Conservation (phyloP, 352 stramenopile species). For the Globisporangium perplexum region DNA sequence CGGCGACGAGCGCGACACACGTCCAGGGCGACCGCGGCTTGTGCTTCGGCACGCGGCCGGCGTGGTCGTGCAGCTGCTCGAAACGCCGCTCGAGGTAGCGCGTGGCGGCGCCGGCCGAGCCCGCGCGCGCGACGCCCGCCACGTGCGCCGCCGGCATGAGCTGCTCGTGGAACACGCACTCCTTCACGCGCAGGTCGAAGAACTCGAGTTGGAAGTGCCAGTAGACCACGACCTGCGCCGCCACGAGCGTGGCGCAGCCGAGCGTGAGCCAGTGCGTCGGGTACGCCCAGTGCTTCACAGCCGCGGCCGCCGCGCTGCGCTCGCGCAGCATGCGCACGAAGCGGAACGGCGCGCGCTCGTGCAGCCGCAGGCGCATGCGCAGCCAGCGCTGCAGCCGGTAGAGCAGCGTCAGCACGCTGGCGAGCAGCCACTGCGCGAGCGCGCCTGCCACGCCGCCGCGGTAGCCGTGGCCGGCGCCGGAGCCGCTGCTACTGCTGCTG, state of each 20-base stretch:
- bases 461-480: constrained; percentile 1
- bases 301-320: constrained; percentile 9
- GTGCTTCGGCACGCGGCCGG: constrained; percentile 21
- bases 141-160: constrained; percentile 27
- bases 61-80: constrained; percentile 40
- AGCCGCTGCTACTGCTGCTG: too few relatives aligned
- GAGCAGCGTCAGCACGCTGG: constrained; percentile 9
- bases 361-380: constrained; percentile 26
- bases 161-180: constrained; percentile 60
- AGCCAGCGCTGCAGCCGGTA: constrained; percentile 18
- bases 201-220: constrained; percentile 40
- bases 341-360: constrained; percentile 12
- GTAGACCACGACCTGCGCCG: constrained; percentile 40
- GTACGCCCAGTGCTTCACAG: constrained; percentile 61
- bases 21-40: constrained; percentile 44
- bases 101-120: constrained; percentile 23
- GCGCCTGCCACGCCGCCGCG: constrained; percentile 4
- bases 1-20: constrained; percentile 53
- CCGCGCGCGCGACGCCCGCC: constrained; percentile 4
- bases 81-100: constrained; percentile 57
- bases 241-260: constrained; percentile 38
- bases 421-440: constrained; percentile 15
- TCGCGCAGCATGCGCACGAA: constrained; percentile 8
- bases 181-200: constrained; percentile 51
- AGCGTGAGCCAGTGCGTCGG: constrained; percentile 62